These are phyloP conservation scores for Setaria italica DNA, from an alignment of 202 grass and related monocot species.

Conservation along the genomic window DNA sequence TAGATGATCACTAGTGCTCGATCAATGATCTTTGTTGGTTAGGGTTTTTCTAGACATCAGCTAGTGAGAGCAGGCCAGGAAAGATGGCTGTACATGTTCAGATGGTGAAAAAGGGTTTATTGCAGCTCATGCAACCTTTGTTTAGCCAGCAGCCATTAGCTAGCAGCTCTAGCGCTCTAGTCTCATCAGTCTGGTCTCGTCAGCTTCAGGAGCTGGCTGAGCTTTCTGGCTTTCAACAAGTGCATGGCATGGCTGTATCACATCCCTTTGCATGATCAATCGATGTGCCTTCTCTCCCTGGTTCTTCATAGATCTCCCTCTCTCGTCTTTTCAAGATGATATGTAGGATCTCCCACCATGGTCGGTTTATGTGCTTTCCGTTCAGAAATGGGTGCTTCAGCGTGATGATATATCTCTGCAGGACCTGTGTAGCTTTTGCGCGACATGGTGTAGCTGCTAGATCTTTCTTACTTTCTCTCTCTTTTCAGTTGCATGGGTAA, in stretches of 20 bases:
- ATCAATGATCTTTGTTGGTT: constrained; percentile 29
- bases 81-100: constrained; percentile 13
- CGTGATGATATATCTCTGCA: constrained; percentile 43
- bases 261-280: constrained; percentile 31
- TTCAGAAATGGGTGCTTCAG: constrained; percentile 22
- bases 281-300: constrained; percentile 30
- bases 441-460: constrained; percentile 43
- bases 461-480: constrained; percentile 41
- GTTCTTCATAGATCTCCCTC: background rate
- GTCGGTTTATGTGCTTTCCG: constrained; percentile 22
- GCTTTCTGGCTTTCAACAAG: constrained; percentile 32
- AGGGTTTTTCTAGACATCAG: constrained; percentile 50
- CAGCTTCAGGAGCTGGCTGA: constrained; percentile 31
- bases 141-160: background rate
- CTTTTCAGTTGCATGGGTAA: constrained; percentile 62
- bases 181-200: constrained; percentile 32
- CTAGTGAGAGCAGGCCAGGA: constrained; percentile 9
- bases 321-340: constrained; percentile 41
- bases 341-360: constrained; percentile 32
- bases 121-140: constrained; percentile 37
- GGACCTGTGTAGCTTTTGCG: constrained; percentile 47
- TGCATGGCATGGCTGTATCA: constrained; percentile 41
- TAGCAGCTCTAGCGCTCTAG: background rate
- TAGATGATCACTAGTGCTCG: background rate
- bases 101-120: constrained; percentile 43